Evolutionary conservation across 345 rosid species (phyloP), one percentile per base, ranked within the genome.

Genomic region (Moringa oleifera): DNA sequence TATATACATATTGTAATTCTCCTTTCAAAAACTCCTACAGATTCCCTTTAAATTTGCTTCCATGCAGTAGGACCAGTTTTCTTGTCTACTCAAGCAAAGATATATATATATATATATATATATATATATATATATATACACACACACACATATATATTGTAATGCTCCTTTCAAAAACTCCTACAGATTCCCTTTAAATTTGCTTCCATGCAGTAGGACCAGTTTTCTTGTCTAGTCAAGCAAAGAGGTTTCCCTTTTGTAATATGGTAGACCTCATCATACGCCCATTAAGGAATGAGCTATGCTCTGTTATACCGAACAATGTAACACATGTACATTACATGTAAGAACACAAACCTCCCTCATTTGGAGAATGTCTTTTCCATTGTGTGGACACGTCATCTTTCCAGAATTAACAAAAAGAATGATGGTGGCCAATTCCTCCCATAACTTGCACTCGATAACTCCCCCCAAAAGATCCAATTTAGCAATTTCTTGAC

Each of bases 391-490:
- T 62, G 92, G 82, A 75, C 75, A 68, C 64, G 77, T 73, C 65
- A 89, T 69, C 75, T 74, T 74, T 61, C 81, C 82, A 64, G 89
- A 81, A 31, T 71, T 65, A 46, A 83, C 46, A 63, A 68, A 69
- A 63, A 71, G 65, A 73, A 54, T 49, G 55, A 84, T 49, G 37
- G 79, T 60, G 53, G 83, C 82, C 55, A 78, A 76, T 58, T 81
- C 85, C 74, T 85, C 84, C 81, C 85, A 77, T 55, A 89, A 70
- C 68, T 86, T 82, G 74, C 84, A 82, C 58, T 85, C 87, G 60
- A 89, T 66, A 72, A 71, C 63, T n/a, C 73, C 68, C 41, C 75
- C 85, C 65, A 76, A 68, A 60, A 92, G 71, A 58, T 73, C 65
- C 72, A 92, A 68, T 72, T 75, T 71, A 19, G 89, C 81, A 68